These are phyloP conservation scores for Globisporangium echinulatum DNA, from an alignment of 352 stramenopile genomes.

Conservation along the genomic window DNA sequence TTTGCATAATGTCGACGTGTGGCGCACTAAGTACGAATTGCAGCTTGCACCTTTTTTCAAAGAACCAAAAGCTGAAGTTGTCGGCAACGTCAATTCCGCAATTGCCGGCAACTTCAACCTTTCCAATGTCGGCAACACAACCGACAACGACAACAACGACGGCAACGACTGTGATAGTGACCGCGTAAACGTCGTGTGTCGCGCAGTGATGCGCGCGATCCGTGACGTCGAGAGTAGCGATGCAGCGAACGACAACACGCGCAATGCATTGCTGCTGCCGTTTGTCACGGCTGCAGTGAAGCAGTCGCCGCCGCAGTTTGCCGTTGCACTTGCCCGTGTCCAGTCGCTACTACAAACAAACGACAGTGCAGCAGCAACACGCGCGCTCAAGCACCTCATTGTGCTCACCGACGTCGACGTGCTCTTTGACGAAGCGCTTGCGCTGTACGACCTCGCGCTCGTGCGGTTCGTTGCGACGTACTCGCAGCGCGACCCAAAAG, in stretches of 20 bases:
- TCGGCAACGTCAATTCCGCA: too few species aligned
- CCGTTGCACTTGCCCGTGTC: slow-evolving; percentile 30
- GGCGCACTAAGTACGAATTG: slow-evolving; percentile 55
- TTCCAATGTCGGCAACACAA: not conserved
- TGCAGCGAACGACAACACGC: not conserved
- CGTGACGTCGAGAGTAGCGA: slow-evolving; percentile 18
- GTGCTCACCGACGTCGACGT: slow-evolving; percentile 64
- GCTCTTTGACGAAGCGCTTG: slow-evolving; percentile 59
- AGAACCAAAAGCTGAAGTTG: too few species aligned
- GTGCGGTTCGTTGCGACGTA: slow-evolving; percentile 53
- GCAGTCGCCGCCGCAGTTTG: slow-evolving; percentile 48
- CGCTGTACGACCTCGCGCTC: slow-evolving; percentile 58
- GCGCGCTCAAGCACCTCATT: slow-evolving; percentile 67
- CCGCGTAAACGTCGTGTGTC: slow-evolving; percentile 57
- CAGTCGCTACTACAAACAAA: slow-evolving; percentile 21
- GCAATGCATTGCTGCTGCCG: slow-evolving; percentile 43
- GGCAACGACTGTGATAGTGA: slow-evolving; percentile 6
- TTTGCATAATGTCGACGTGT: slow-evolving; percentile 60
- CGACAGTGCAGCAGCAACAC: slow-evolving; percentile 22
- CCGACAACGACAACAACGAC: not conserved
- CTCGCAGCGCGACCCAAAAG: slow-evolving; percentile 64
- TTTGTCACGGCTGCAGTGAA: slow-evolving; percentile 64
- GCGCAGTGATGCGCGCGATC: slow-evolving; percentile 33
- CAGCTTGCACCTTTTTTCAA: slow-evolving; percentile 24
- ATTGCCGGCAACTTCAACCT: not conserved